Base-by-base conservation (phyloP, 805 yeast species). In the Hanseniaspora mollemarum region DNA sequence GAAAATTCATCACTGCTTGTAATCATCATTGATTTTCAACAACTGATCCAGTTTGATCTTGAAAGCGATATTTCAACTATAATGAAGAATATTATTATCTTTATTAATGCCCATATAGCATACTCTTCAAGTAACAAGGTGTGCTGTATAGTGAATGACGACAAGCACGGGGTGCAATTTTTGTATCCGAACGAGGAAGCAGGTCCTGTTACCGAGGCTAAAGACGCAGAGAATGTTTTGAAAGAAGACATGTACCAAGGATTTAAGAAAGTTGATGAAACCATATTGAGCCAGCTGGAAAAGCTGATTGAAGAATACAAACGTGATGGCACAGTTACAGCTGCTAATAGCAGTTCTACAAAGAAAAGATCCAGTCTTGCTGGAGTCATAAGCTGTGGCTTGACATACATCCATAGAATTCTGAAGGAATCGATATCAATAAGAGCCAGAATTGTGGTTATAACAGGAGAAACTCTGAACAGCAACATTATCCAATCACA, bases 21-120 rank as follows among this genome's bases (percentile, higher is more conserved):
- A 15, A 25, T 48, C 2, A 25, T 40, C 13, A 32, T 48, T 6
- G 51, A 48, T 24, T 25, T 48, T 24, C 51, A 48, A 28, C 43
- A 39, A 26, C 35, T 48, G 18, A 12, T 48, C 2, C 40, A 32
- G n/a, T 48, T 48, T 40, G 51, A 48, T 9, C 10, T 9, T 32
- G 40, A 39, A 3, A 32, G 22, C 19, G 24, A 16, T 15, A 26
- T 48, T 2, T 40, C 51, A 8, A 39, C 43, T 10, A 48, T 48
- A 6, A 19, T 48, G 19, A 48, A 48, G 25, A 48, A 48, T 22
- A 37, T 48, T 10, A 65, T 87, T 29, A 87, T 92, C 22, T 80
- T 83, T 59, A 63, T 88, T 46, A 92, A 92, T 63, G 87, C 94
- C 1, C 98, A 92, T 63, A 63, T 92, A 43, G 81, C 97, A 0